Evolutionary conservation across 2,329 filamentous ascomycete species (phyloP), one percentile per base, ranked within the genome.

Genomic region (Colletotrichum sp.): DNA sequence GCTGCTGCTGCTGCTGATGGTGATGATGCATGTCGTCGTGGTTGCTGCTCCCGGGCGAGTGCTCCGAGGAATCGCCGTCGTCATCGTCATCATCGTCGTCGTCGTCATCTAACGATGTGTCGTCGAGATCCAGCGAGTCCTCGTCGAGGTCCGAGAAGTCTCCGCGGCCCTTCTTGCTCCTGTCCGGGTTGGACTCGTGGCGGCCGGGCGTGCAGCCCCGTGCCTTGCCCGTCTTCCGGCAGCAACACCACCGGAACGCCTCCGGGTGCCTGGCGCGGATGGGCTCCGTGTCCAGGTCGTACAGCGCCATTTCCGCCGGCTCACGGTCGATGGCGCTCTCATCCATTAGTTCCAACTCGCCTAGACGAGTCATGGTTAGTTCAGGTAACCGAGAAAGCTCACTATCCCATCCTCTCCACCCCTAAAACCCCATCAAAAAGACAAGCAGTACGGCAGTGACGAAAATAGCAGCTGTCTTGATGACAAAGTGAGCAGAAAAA

Each of bases 221-320:
- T 44, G 28, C 60, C 55, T 70, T 62, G 30, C 75, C 77, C 44
- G 39, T 22, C 26, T 48, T 34, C 30, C 64, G 52, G 60, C 77
- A 78, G 66, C 77, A 78, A 32, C 75, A 72, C 77, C 77, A 78
- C 15, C 77, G 77, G 24, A 77, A 78, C 4, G 77, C 77, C 34
- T 75, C 77, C 2, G 77, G 77, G 28, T 75, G 77, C 52, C 39
- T 44, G 18, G 68, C 68, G 30, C 77, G 71, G 55, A 72, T 77
- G 6, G 72, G 57, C 8, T 77, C 72, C 18, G 75, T 78, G 71
- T 78, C 77, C 15, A 75, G 71, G 22, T 77, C 71, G 44, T 76
- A 71, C 39, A 72, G 34, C 32, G 52, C 64, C 63, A 30, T 62
- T 26, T 71, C 75, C 4, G 68, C 68, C 15, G 71, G 71, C 22